Base-by-base conservation (phyloP, 2,329 filamentous ascomycete species). In the Phaeosphaeriaceae sp. region DNA sequence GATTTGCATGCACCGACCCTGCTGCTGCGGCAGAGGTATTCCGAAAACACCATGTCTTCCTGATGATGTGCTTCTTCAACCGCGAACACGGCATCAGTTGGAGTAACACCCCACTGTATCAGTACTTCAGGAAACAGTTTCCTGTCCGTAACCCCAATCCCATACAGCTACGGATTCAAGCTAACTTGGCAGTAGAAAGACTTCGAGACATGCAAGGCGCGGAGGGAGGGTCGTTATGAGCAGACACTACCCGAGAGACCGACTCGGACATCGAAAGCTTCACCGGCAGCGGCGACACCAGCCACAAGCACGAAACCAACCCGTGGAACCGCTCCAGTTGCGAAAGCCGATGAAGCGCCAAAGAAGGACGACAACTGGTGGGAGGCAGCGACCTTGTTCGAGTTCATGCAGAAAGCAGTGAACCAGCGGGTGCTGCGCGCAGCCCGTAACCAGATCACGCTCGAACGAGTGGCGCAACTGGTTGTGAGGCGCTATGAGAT, bases 31-130 rank as follows among this genome's bases (percentile, higher is more conserved):
- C 64, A 21, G 54, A 60, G 11, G 67, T 71, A 53, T 77, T 79
- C 42, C 61, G 74, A 47, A 72, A 69, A 40, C 78, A 80, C 61
- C 72, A 74, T 30, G 63, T 76, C n/a, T 83, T 83, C 58, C 65
- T 84, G 52, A 72, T 83, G 4, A 73, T 79, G 64, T 77, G 76
- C 47, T 83, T 84, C 75, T 50, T 82, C 49, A 76, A 73, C 19
- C 74, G 76, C 17, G 79, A 80, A 44, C 79, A 83, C 48, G 79
- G 76, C 17, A 69, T 83, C 22, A 68, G 70, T 15, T 84, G 82
- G 82, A 74, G 71, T 49, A 76, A 68, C 51, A 81, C 78, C 5
- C 75, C 79, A 2, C 58, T 84, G 2, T 83, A 78, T 59, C 69
- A 77, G 48, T 75, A 80, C 48, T 69, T 83, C 42, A 75, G 72